Base-by-base conservation (phyloP, 78 protist genomes). In the Corallochytrium limacisporum region DNA sequence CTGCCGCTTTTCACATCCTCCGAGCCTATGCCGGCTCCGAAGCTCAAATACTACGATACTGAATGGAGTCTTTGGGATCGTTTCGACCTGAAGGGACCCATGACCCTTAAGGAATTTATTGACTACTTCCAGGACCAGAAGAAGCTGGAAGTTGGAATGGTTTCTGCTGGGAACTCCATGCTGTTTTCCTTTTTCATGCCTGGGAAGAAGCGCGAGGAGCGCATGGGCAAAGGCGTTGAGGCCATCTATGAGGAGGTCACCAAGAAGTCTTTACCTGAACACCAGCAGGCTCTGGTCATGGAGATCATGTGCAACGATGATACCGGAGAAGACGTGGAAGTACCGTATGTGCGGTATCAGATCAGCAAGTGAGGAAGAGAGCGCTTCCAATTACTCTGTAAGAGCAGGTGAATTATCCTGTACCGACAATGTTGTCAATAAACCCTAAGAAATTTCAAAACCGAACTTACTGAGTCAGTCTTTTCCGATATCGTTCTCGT, bases 1-100 rank as follows among this genome's bases (percentile, higher is more conserved):
- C 70, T 95, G 9, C 98, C 98, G 40, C 57, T 91, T 77, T 44
- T 89, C 48, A 72, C 69, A 54, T 79, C 82, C 61, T 75, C 93
- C 9, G 94, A 88, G 39, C 99, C 99, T 36, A 62, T 78, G n/a
- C 84, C 81, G 1, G 78, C 96, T 1, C 75, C 89, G 35, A 75
- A 70, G 77, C 46, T 31, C 36, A 81, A 82, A 49, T 70, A 70
- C 65, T 71, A 74, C 3, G 84, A 62, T 18, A 54, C 20, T 59
- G 36, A 37, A 37, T 88, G 78, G 82, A 70, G 86, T 0, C 75
- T 86, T 13, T 88, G 96, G 93, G 93, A 88, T 51, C 59, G 84
- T 18, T 72, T 83, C 55, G 87, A 83, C 32, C 63, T 88, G 20
- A 39, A 77, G 4, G 89, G 89, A 35, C 71, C 70, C 32, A 32